Conservation (phyloP, 148 eudicot genomes). For the Selenicereus undatus region DNA sequence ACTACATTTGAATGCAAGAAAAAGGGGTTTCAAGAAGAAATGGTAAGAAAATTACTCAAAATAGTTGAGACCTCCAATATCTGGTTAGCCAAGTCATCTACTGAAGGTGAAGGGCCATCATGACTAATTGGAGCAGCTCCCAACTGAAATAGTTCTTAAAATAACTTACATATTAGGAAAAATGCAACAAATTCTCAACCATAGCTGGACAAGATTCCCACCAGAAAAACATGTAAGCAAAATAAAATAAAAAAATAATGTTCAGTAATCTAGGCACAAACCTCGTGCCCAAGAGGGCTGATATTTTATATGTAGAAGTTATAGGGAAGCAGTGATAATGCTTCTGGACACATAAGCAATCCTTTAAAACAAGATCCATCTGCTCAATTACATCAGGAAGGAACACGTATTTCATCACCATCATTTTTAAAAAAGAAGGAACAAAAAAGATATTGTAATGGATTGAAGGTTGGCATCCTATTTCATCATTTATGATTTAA, state of each 20-base stretch:
- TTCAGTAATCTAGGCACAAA: slow-evolving; percentile 35
- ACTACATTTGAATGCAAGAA: background rate
- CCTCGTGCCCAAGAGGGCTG: slow-evolving; percentile 98
- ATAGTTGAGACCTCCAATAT: slow-evolving; percentile 80
- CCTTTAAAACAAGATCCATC: slow-evolving; percentile 97
- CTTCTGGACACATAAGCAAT: slow-evolving; percentile 83
- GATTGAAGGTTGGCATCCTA: background rate
- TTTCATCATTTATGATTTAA: background rate
- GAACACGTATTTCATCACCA: background rate
- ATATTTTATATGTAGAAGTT: slow-evolving; percentile 95
- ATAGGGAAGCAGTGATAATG: slow-evolving; percentile 76
- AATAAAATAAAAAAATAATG: background rate
- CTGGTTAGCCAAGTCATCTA: slow-evolving; percentile 92
- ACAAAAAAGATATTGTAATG: background rate
- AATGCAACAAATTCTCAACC: slow-evolving; percentile 5
- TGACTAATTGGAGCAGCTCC: slow-evolving; percentile 61
- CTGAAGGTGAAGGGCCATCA: slow-evolving; percentile 53
- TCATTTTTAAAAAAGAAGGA: background rate
- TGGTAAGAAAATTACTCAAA: slow-evolving; percentile 54
- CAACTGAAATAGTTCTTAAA: slow-evolving; percentile 60
- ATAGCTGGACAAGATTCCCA: background rate
- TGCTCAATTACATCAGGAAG: slow-evolving; percentile 35
- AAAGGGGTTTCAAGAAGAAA: slow-evolving; percentile 6
- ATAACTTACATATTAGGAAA: slow-evolving; percentile 41
- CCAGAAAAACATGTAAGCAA: background rate